phyloP scores from a whole-genome alignment of 768 basidiomycete genomes.

The Agaricus subrufescens region DNA sequence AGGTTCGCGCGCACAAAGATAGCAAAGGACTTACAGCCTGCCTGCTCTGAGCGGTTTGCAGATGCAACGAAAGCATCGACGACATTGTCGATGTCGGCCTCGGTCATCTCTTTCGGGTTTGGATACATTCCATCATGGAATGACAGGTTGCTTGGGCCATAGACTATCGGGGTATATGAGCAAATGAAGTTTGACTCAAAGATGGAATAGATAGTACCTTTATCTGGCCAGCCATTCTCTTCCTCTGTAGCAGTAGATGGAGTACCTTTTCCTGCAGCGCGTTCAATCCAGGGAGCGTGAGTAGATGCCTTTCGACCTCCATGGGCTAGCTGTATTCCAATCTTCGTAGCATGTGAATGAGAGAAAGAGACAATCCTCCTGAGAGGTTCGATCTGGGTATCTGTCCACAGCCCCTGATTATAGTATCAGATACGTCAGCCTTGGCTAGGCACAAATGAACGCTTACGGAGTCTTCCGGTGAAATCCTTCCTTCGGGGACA shows the following conservation, averaged over 20 bases:
- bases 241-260: conserved; percentile 37
- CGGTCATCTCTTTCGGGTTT: conserved; percentile 53
- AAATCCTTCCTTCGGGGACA: conserved; percentile 71
- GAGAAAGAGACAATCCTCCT: conserved; percentile 71
- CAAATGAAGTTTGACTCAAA: background rate
- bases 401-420: conserved; percentile 63
- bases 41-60: conserved; percentile 46
- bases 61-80: conserved; percentile 59
- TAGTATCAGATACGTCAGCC: background rate
- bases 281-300: conserved; percentile 60
- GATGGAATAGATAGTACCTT: conserved; percentile 32
- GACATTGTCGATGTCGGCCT: conserved; percentile 48
- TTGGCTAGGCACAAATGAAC: background rate
- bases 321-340: conserved; percentile 80
- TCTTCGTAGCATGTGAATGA: conserved; percentile 62
- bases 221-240: conserved; percentile 68
- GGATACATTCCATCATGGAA: conserved; percentile 46
- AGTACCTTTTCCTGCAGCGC: conserved; percentile 26
- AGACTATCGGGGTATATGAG: conserved; percentile 35
- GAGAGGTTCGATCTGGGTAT: conserved; percentile 67
- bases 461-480: conserved; percentile 65
- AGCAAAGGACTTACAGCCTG: conserved; percentile 47
- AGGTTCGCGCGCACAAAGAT: background rate
- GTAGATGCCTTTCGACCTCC: conserved; percentile 70
- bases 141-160: conserved; percentile 53